Percentiles rank a stretch among this genome's conserved stretches.
Conservation (phyloP, 1,139 yeast genomes). For the Debaryomycetaceae sp. region DNA sequence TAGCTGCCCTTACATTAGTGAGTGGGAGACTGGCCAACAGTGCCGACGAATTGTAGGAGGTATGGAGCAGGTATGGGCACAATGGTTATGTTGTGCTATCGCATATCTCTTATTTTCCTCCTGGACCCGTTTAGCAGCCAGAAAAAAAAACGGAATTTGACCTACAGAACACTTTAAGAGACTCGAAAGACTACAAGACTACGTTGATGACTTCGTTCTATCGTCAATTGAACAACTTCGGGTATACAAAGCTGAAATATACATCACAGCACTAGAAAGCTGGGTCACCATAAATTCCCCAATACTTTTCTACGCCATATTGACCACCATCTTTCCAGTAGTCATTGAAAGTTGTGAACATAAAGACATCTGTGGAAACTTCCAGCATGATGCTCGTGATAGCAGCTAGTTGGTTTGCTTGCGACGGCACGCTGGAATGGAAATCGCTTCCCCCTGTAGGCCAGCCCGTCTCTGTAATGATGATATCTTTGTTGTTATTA, state of each 20-base stretch:
- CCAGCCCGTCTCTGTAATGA: conserved; percentile 81
- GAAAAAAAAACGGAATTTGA: too few relatives aligned
- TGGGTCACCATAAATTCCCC: conserved; percentile 56
- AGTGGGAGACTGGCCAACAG: too few relatives aligned
- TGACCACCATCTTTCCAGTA: conserved; percentile 74
- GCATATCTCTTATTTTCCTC: too few relatives aligned
- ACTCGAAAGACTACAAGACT: background rate
- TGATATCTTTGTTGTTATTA: conserved; percentile 53
- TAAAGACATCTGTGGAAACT: conserved; percentile 54
- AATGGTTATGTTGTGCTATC: too few relatives aligned
- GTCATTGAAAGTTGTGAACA: conserved; percentile 74
- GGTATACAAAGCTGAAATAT: background rate
- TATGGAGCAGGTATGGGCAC: too few relatives aligned
- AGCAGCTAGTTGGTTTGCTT: conserved; percentile 59
- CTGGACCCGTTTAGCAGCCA: too few relatives aligned
- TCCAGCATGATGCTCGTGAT: conserved; percentile 50
- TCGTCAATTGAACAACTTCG: background rate
- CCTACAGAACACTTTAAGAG: background rate
- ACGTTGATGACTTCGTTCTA: background rate
- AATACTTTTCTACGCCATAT: conserved; percentile 65
- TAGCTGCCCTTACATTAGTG: background rate
- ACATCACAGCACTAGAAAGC: background rate
- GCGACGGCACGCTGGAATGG: conserved; percentile 71
- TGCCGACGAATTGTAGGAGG: too few relatives aligned
- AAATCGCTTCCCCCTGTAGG: conserved; percentile 65